Conservation (phyloP, 331 rosid species). For the Arachis monticola region DNA sequence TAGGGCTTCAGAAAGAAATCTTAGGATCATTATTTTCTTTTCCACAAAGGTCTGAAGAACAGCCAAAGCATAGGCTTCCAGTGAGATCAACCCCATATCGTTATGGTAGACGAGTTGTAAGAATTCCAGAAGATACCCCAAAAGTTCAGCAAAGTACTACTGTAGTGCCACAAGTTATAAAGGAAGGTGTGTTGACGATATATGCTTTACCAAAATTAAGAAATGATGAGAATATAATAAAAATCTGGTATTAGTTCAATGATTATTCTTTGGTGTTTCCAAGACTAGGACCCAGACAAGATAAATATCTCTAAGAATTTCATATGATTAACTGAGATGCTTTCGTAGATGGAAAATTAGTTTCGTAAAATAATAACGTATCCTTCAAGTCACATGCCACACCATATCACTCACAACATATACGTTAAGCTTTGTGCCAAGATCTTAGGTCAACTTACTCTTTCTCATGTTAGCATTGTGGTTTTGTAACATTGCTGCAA, state of each 20-base stretch:
- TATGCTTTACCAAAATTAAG: not conserved
- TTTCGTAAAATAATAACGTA: not conserved
- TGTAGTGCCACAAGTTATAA: slow-evolving; percentile 22
- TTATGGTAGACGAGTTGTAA: slow-evolving; percentile 19
- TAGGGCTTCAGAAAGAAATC: slow-evolving; percentile 40
- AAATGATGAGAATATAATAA: not conserved
- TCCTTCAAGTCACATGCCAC: not conserved
- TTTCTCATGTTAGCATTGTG: not conserved
- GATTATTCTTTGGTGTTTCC: not conserved
- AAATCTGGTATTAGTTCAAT: slow-evolving; percentile 4
- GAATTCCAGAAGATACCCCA: slow-evolving; percentile 27
- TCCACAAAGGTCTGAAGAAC: slow-evolving; percentile 42
- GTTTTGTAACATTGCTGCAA: not conserved
- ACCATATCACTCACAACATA: no score
- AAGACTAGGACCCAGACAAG: not conserved
- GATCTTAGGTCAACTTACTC: slow-evolving; percentile 14
- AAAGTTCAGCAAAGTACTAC: slow-evolving; percentile 11
- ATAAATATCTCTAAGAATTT: not conserved
- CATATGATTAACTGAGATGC: not conserved
- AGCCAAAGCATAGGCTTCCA: slow-evolving; percentile 25
- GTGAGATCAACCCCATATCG: slow-evolving; percentile 26
- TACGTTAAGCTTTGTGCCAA: not conserved
- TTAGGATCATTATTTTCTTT: slow-evolving; percentile 44
- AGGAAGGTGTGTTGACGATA: slow-evolving; percentile 32
- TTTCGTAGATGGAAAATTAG: not conserved